Percentiles rank a stretch among this genome's conserved stretches.
phyloP scores from a whole-genome alignment of 2,329 filamentous ascomycete genomes.

The Fusarium nygamai region DNA sequence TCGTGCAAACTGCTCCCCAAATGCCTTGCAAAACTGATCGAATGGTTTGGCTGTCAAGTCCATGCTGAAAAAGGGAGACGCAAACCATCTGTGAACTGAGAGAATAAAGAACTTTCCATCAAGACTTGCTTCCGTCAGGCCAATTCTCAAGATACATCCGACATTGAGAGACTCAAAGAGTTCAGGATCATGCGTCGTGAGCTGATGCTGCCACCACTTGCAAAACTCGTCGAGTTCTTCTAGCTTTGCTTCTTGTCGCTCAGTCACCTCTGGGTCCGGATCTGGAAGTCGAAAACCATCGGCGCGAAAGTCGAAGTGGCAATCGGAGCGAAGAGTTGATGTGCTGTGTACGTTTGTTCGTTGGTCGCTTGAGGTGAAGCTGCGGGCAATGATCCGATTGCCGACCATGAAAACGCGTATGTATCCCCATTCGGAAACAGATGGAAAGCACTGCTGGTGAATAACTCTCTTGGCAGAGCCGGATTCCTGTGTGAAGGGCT shows the following conservation, averaged over 20 bases:
- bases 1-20: not conserved
- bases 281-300: not conserved
- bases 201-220: not conserved
- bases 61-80: not conserved
- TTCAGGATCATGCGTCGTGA: not conserved
- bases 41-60: not conserved
- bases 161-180: not conserved
- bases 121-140: not conserved
- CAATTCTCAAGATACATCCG: not conserved
- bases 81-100: not conserved
- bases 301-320: not conserved
- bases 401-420: not conserved
- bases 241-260: not conserved
- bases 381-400: not conserved
- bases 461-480: not conserved
- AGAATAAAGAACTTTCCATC: not conserved
- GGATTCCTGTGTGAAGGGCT: not conserved
- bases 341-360: not conserved
- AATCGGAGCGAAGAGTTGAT: not conserved
- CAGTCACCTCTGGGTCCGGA: not conserved
- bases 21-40: not conserved
- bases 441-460: not conserved
- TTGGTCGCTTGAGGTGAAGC: not conserved
- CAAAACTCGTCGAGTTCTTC: not conserved
- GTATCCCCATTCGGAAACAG: not conserved